A percentile compares a stretch with the other conserved stretches of the same genome.
Conservation (phyloP, 169 alveolate species). For the Cyclospora cayetanensis region DNA sequence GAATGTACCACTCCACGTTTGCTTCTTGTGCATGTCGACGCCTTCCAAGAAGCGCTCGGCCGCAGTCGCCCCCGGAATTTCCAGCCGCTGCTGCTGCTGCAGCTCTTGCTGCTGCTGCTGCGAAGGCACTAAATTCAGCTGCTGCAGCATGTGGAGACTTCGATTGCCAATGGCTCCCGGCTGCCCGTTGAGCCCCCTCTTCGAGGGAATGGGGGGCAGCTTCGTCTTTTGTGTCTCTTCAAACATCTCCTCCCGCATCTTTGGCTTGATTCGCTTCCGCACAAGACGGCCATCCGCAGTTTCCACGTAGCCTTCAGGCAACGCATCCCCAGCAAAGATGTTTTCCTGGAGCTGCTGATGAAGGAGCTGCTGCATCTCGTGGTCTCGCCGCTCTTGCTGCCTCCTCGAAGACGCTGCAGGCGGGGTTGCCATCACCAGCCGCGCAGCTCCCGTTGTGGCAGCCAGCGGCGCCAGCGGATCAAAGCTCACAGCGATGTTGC, state of each 20-base stretch:
- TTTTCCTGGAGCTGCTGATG: not conserved
- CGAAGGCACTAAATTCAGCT: conserved; percentile 18
- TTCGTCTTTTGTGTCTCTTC: conserved; percentile 51
- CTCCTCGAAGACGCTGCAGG: conserved; percentile 1
- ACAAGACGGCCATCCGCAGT: conserved; percentile 50
- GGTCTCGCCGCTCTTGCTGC: conserved; percentile 7
- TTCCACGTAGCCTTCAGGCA: conserved; percentile 58
- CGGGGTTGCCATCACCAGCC: conserved; percentile 16
- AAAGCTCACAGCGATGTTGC: not conserved
- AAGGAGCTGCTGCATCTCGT: not conserved
- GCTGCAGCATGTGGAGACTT: conserved; percentile 54
- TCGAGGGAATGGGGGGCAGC: conserved; percentile 57
- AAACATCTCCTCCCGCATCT: not conserved
- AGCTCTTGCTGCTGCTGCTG: not conserved
- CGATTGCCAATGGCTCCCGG: conserved; percentile 25
- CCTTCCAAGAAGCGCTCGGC: conserved; percentile 39
- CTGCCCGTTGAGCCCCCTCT: conserved; percentile 39
- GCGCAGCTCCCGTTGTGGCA: conserved; percentile 41
- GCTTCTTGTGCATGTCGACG: not conserved
- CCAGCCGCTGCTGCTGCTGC: not conserved
- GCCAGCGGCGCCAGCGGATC: conserved; percentile 30
- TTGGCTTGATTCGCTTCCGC: not conserved
- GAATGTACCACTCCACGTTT: not conserved
- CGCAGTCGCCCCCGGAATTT: not conserved
- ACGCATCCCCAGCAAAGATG: not conserved